Evolutionary conservation across 257 asterid species (phyloP), one percentile per base, ranked within the genome.

Genomic region (Thymus mandschuricus): DNA sequence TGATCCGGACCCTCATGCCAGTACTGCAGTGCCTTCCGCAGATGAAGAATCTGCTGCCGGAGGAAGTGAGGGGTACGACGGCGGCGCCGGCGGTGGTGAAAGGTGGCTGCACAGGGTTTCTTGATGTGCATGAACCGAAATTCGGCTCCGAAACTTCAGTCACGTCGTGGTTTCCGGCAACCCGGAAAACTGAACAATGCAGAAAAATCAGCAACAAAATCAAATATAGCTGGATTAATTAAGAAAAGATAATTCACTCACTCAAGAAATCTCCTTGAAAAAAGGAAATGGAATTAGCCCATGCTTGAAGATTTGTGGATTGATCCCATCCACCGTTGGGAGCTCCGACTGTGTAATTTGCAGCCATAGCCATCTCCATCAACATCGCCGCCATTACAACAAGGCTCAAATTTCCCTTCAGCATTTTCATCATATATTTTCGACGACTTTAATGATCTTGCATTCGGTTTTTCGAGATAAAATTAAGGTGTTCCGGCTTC

Each of bases 1-100:
- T 69, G 76, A 92, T 77, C 46, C 75, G 68, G 54, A 92, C 21
- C 62, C 89, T 92, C 97, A 89, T 92, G 76, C 97, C 96, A 31
- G 33, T 30, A 65, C 71, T 58, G 85, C 97, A 92, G 79, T 89
- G 96, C 0, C 86, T 74, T 33, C 88, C 86, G 75, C 97, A 87
- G 45, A 85, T 82, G 81, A 86, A 92, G 85, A 86, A 89, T 55
- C 89, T 71, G 75, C 63, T 78, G 62, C 96, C 96, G 5, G 83
- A 43, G 76, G 96, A 46, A 8, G 86, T 51, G 50, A 89, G 90
- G 50, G 87, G 41, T 15, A 89, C 59, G 60, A 60, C 70, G 4
- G 90, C 68, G 58, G 28, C 8, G 34, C 96, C 97, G 21, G 21
- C 21, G 30, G 90, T 90, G 43, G 76, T 64, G 66, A 50, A 33